These are phyloP conservation scores for Solanum ossicruentum DNA, from an alignment of 257 asterid genomes.

Conservation along the genomic window DNA sequence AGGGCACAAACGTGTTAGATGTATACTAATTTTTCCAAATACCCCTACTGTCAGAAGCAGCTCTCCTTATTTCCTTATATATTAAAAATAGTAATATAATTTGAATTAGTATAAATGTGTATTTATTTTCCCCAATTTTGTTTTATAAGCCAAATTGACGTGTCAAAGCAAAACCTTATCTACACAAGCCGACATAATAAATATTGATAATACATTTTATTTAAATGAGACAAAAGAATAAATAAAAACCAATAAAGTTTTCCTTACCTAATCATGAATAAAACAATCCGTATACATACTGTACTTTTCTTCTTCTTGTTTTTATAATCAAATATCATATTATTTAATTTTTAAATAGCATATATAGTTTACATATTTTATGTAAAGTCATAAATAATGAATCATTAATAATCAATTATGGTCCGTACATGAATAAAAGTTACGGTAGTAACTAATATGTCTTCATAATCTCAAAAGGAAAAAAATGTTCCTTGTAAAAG, in stretches of 20 bases:
- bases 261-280: background rate
- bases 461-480: background rate
- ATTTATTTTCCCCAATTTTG: background rate
- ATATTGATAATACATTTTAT: background rate
- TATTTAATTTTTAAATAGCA: background rate
- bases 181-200: background rate
- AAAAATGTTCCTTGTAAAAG: background rate
- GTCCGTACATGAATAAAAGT: background rate
- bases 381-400: background rate
- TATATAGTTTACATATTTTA: background rate
- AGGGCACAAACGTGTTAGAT: too few species aligned
- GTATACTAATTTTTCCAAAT: too few species aligned
- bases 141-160: background rate
- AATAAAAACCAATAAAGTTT: background rate
- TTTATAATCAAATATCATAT: background rate
- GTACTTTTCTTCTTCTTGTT: background rate
- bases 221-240: background rate
- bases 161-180: background rate
- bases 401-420: background rate
- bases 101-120: background rate
- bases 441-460: background rate
- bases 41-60: too few species aligned
- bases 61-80: too few species aligned
- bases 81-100: background rate
- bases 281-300: background rate